Base-by-base conservation (phyloP, 129 eudicot species). In the Daucus carota region DNA sequence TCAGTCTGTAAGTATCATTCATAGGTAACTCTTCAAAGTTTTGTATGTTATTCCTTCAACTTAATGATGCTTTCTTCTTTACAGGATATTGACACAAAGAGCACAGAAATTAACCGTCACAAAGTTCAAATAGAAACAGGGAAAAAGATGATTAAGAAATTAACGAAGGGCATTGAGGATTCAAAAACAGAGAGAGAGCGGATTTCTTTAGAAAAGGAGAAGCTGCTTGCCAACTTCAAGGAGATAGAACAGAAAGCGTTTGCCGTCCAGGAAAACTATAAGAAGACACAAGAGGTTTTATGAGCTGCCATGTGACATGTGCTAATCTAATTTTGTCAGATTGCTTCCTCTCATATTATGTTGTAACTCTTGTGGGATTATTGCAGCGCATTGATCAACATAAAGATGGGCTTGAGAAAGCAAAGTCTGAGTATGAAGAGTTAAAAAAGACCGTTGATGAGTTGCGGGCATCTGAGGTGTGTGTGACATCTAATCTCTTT, bases 121-220 rank as follows among this genome's bases (percentile, higher is more conserved):
- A 95, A 92, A 83, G 97, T 95, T 80, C 96, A 88, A 72, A 95
- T 95, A 72, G 96, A 88, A 84, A 92, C 97, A 1, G 95, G 97
- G 36, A 78, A 88, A 77, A 95, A 92, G 65, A 80, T 80, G 89
- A 80, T 89, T 6, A 85, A 92, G 79, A 95, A 92, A 81, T 75
- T 95, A 70, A 85, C 85, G 8, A 90, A 88, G 63, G 92, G 84
- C 74, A 89, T 95, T 33, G 97, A 89, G 69, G 99, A 95, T 44
- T 86, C 96, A 71, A 86, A 86, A 83, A 88, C 85, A 67, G 99
- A 95, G 80, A 90, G 75, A 74, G 99, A 95, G 73, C 80, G 85
- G 22, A 87, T 92, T 45, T 14, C 75, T 42, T 78, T 77, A 16
- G 90, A 86, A 73, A 95, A 85, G 81, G 92, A 85, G 81, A 85